These are phyloP conservation scores for Rhodotorula paludigena DNA, from an alignment of 768 basidiomycete genomes.

Conservation along the genomic window DNA sequence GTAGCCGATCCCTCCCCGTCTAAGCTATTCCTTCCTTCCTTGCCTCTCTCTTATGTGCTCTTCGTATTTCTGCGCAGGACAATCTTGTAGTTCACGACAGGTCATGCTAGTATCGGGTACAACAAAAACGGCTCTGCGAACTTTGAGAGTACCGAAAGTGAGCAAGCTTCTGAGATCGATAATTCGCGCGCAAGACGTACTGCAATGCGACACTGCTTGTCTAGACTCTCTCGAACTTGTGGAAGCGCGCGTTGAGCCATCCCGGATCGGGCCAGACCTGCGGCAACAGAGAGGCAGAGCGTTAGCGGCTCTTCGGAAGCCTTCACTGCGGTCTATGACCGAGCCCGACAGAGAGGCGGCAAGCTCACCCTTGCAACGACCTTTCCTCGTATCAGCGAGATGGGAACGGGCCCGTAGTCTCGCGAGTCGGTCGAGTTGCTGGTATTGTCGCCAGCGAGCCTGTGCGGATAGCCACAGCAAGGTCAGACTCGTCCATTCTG, in stretches of 20 bases:
- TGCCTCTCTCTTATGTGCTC: too few relatives aligned
- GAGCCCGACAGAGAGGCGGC: too few relatives aligned
- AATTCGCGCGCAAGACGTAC: too few relatives aligned
- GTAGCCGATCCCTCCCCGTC: too few relatives aligned
- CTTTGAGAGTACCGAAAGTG: too few relatives aligned
- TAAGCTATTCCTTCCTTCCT: neutral
- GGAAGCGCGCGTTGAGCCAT: neutral
- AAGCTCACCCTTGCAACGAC: constrained; percentile 47
- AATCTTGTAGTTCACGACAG: too few relatives aligned
- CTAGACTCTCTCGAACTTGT: neutral
- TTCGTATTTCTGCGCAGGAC: too few relatives aligned
- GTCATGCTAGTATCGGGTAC: too few relatives aligned
- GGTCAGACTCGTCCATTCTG: constrained; percentile 42
- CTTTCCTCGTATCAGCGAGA: constrained; percentile 67
- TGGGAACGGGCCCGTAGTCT: constrained; percentile 84
- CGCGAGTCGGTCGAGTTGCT: constrained; percentile 79
- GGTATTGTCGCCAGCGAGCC: constrained; percentile 85
- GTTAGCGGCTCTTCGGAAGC: too few relatives aligned
- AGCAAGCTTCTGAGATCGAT: too few relatives aligned
- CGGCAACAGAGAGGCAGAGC: neutral
- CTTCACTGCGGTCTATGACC: too few relatives aligned
- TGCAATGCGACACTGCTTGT: neutral
- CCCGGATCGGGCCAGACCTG: constrained; percentile 31
- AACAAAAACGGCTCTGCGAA: too few relatives aligned
- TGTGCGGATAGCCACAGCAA: constrained; percentile 85